A percentile compares a stretch with the other conserved stretches of the same genome.
Conservation (phyloP, 2,329 filamentous ascomycete species). For the Cercospora zeina region DNA sequence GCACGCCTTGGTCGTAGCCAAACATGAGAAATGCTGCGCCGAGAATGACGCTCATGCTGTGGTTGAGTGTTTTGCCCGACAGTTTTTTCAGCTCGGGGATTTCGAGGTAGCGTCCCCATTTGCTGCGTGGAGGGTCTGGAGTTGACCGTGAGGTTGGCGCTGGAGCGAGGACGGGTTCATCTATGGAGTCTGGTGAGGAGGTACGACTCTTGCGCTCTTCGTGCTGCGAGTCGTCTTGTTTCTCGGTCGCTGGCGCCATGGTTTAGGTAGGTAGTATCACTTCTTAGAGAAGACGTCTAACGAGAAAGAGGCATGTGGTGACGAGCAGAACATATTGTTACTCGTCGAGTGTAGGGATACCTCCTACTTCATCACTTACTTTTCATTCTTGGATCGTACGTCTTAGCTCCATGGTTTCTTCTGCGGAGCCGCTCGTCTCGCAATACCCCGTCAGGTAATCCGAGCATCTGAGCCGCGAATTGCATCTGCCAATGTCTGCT, state of each 20-base stretch:
- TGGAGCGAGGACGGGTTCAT: background rate
- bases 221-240: background rate
- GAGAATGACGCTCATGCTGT: constrained; percentile 5
- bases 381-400: background rate
- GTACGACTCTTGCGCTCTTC: background rate
- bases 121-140: background rate
- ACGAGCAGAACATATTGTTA: background rate
- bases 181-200: background rate
- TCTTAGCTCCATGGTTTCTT: background rate
- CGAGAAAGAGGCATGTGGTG: background rate
- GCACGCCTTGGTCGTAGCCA: constrained; percentile 37
- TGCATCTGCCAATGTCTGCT: background rate
- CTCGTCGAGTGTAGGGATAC: background rate
- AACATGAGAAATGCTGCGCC: constrained; percentile 15
- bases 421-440: background rate
- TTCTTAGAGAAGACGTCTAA: background rate
- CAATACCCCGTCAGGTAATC: background rate
- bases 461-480: background rate
- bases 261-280: no score
- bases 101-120: background rate
- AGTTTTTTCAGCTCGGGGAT: background rate
- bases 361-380: background rate
- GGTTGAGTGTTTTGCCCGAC: background rate
- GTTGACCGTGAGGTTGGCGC: background rate
- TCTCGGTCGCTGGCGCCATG: background rate